Conservation (phyloP, 148 eudicot species). For the Nepenthes gracilis region DNA sequence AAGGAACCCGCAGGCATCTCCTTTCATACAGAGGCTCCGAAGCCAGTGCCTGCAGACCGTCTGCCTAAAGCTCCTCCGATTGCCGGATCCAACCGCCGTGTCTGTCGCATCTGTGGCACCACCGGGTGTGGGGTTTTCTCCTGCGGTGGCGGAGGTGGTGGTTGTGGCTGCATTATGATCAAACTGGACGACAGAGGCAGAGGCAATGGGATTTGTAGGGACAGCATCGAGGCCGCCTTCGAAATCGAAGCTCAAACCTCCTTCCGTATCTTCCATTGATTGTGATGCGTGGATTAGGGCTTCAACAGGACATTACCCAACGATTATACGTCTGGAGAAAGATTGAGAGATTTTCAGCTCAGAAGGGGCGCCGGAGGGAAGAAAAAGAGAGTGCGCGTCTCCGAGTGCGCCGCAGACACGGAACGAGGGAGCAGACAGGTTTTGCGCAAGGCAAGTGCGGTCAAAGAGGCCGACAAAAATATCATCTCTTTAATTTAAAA, state of each 20-base stretch:
- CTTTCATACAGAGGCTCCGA: constrained; percentile 91
- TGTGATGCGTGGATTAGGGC: background rate
- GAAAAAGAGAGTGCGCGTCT: too few species aligned
- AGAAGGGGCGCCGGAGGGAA: too few species aligned
- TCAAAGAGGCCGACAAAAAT: too few species aligned
- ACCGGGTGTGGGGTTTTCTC: constrained; percentile 7
- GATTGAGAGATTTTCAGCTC: too few species aligned
- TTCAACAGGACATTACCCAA: background rate
- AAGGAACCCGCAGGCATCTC: constrained; percentile 94
- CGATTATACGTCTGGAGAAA: too few species aligned
- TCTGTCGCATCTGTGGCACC: constrained; percentile 13
- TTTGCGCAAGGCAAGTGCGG: too few species aligned
- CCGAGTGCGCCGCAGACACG: too few species aligned
- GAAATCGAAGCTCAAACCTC: constrained; percentile 90
- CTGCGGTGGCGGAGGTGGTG: constrained; percentile 13
- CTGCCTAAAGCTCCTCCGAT: constrained; percentile 77
- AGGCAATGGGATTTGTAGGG: constrained; percentile 58
- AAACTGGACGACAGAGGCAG: constrained; percentile 44
- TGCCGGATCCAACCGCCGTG: constrained; percentile 11
- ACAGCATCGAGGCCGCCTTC: constrained; percentile 79
- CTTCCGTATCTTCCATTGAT: constrained; percentile 82
- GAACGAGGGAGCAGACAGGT: too few species aligned
- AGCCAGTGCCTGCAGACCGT: constrained; percentile 99
- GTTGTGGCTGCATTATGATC: constrained; percentile 18
- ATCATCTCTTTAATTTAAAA: too few species aligned